phyloP scores from a whole-genome alignment of 805 yeast genomes.

The Yamadazyma endophytica region DNA sequence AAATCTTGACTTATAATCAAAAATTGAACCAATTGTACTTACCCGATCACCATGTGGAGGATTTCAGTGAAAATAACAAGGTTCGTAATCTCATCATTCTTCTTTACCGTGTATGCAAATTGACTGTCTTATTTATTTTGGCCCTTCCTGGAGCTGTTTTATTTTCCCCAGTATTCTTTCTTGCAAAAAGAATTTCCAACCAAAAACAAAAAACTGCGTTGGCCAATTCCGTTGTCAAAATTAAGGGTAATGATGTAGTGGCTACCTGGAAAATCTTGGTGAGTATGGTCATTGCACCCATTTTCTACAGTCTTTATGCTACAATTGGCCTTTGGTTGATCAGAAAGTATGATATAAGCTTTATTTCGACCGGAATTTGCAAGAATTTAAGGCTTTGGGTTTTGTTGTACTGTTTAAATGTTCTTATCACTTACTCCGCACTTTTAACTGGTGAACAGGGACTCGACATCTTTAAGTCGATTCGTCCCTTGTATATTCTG shows the following conservation, averaged over 20 bases:
- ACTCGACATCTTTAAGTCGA: conserved; percentile 77
- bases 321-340: conserved; percentile 45
- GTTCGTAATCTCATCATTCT: conserved; percentile 50
- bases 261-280: conserved; percentile 97
- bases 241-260: conserved; percentile 87
- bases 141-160: conserved; percentile 86
- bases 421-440: conserved; percentile 81
- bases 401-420: conserved; percentile 56
- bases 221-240: conserved; percentile 83
- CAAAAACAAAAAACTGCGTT: conserved; percentile 75
- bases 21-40: conserved; percentile 45
- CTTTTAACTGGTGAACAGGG: conserved; percentile 91
- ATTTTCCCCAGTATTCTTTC: conserved; percentile 83
- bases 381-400: conserved; percentile 48
- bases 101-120: conserved; percentile 51
- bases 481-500: conserved; percentile 74
- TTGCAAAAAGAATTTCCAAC: conserved; percentile 69
- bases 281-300: conserved; percentile 84
- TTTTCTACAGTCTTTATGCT: conserved; percentile 79
- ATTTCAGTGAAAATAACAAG: conserved; percentile 47
- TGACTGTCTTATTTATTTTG: conserved; percentile 52
- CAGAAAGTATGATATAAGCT: conserved; percentile 9
- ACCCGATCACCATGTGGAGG: conserved; percentile 59
- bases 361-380: too few relatives aligned
- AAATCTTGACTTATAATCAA: conserved; percentile 68